These are phyloP conservation scores for Aplosporella prunicola DNA, from an alignment of 2,329 filamentous ascomycete genomes.

Conservation along the genomic window DNA sequence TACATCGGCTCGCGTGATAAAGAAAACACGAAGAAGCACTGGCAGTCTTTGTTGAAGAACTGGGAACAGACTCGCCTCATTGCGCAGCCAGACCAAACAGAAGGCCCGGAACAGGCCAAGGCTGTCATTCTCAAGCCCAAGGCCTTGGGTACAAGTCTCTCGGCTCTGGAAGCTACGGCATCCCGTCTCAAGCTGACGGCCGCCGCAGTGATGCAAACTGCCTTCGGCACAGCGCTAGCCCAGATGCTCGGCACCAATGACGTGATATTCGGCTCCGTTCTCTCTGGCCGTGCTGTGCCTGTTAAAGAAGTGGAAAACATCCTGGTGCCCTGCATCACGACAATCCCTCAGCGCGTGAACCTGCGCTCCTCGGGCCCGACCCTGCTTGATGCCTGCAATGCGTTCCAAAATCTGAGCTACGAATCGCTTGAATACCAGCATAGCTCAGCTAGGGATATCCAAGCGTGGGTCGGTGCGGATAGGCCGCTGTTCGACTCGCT, in stretches of 20 bases:
- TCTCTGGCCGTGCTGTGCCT: slow-evolving; percentile 25
- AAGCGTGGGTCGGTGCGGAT: slow-evolving; percentile 26
- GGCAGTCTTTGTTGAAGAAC: slow-evolving; percentile 22
- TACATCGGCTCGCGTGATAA: slow-evolving; percentile 19
- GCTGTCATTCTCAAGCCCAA: neutral
- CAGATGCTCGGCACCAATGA: slow-evolving; percentile 20
- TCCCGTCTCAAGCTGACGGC: slow-evolving; percentile 22
- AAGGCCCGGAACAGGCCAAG: neutral
- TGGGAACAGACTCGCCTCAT: slow-evolving; percentile 32
- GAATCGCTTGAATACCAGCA: slow-evolving; percentile 27
- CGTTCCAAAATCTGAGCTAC: slow-evolving; percentile 18
- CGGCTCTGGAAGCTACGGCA: slow-evolving; percentile 19
- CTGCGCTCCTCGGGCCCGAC: slow-evolving; percentile 14
- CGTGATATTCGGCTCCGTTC: slow-evolving; percentile 25
- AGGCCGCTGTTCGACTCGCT: slow-evolving; percentile 26
- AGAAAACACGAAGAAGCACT: slow-evolving; percentile 16
- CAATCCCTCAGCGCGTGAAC: slow-evolving; percentile 27
- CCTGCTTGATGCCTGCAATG: slow-evolving; percentile 17
- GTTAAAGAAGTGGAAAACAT: slow-evolving; percentile 24
- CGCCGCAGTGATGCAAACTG: slow-evolving; percentile 23
- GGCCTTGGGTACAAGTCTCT: slow-evolving; percentile 15
- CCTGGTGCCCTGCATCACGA: slow-evolving; percentile 29
- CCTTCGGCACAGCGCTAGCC: slow-evolving; percentile 27
- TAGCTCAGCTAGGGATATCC: slow-evolving; percentile 27
- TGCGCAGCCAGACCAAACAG: slow-evolving; percentile 23